Conservation (phyloP, 2,329 filamentous ascomycete genomes). For the Colletotrichum destructivum region DNA sequence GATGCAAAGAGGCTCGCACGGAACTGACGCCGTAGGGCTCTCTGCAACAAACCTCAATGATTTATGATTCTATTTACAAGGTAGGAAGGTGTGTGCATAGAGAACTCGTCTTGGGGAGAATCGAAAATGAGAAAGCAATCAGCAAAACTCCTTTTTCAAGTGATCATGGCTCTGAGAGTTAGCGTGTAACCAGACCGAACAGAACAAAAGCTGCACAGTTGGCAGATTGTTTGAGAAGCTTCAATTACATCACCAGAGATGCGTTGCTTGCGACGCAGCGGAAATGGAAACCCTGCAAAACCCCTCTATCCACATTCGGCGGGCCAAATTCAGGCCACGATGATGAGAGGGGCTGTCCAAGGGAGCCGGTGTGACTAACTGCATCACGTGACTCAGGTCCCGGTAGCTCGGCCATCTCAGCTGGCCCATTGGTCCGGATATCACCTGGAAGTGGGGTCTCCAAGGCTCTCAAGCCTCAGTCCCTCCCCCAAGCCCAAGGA, state of each 20-base stretch:
- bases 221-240: too few species aligned
- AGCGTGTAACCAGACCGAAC: not conserved
- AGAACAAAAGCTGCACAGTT: not conserved
- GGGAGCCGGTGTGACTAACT: constrained; percentile 17
- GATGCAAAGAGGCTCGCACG: too few species aligned
- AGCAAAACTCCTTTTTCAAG: too few species aligned
- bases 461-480: constrained; percentile 41
- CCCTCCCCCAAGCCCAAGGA: constrained; percentile 39
- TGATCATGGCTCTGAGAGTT: not conserved
- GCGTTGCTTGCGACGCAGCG: not conserved
- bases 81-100: not conserved
- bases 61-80: too few species aligned
- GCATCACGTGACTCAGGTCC: not conserved
- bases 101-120: not conserved
- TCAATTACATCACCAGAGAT: not conserved
- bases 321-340: constrained; percentile 20
- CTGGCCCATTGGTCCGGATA: constrained; percentile 29
- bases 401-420: constrained; percentile 1
- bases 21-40: too few species aligned
- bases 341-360: constrained; percentile 25
- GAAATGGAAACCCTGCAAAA: constrained; percentile 10
- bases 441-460: constrained; percentile 29
- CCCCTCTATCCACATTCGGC: constrained; percentile 26
- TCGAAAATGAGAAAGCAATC: too few species aligned
- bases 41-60: too few species aligned